These are phyloP conservation scores for Pseudogymnoascus sp. DNA, from an alignment of 2,329 filamentous ascomycete genomes.

Conservation along the genomic window DNA sequence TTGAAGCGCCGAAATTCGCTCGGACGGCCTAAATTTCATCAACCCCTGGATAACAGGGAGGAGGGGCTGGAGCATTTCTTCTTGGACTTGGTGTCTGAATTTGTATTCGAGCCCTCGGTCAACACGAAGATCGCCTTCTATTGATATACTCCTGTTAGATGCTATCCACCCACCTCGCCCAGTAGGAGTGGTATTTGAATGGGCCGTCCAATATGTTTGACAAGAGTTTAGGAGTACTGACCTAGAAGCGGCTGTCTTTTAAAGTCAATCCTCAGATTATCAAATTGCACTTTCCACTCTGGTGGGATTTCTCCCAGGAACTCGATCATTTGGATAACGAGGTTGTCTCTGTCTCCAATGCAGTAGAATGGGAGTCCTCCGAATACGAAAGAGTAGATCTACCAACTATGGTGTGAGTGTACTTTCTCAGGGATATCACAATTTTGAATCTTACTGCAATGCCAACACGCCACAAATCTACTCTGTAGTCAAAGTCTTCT, in stretches of 20 bases:
- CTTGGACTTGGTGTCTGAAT: conserved; percentile 5
- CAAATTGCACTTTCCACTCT: conserved; percentile 13
- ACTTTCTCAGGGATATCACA: not conserved
- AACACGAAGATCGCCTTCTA: not conserved
- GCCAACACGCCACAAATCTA: conserved; percentile 20
- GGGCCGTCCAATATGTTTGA: not conserved
- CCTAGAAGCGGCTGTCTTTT: not conserved
- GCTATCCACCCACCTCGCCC: not conserved
- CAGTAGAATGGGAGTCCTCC: conserved; percentile 9
- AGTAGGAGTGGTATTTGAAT: not conserved
- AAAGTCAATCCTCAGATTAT: not conserved
- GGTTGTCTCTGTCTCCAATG: not conserved
- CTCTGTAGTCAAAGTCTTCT: conserved; percentile 17
- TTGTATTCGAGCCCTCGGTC: conserved; percentile 1
- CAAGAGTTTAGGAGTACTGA: not conserved
- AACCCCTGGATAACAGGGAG: conserved; percentile 7
- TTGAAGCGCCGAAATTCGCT: conserved; percentile 4
- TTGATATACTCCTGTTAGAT: not conserved
- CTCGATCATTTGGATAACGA: conserved; percentile 13
- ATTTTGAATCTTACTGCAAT: conserved; percentile 7
- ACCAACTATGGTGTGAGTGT: not conserved
- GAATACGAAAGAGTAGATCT: conserved; percentile 16
- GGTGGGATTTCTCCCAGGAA: conserved; percentile 12
- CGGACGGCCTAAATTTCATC: not conserved
- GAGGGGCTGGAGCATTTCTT: not conserved